Evolutionary conservation across 176 grass and related monocot genomes (phyloP).

Genomic region (Chloris gayana): DNA sequence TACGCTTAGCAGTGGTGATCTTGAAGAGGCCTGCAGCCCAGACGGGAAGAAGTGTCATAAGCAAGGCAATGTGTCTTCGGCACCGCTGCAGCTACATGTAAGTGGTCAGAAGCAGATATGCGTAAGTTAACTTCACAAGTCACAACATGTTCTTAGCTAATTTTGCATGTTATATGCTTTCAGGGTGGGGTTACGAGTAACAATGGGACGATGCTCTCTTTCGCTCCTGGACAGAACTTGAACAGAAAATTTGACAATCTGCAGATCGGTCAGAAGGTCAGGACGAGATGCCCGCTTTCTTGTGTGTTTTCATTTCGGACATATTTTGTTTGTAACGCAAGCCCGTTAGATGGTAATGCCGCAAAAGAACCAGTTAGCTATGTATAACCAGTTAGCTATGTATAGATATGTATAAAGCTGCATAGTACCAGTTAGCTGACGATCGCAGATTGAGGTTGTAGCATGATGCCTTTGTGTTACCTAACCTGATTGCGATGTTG

Average conservation of each 20-base stretch:
- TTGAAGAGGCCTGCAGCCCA: background rate
- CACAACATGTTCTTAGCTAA: background rate
- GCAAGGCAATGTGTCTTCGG: background rate
- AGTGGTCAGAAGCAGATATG: background rate
- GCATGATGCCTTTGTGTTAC: slow-evolving; percentile 1
- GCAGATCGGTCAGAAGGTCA: slow-evolving; percentile 42
- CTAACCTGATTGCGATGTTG: slow-evolving; percentile 16
- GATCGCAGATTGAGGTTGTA: slow-evolving; percentile 3
- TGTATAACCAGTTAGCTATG: slow-evolving; percentile 24
- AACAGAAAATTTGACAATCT: slow-evolving; percentile 13
- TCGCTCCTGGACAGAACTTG: slow-evolving; percentile 27
- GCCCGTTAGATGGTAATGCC: background rate
- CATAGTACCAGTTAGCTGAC: slow-evolving; percentile 31
- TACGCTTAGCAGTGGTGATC: background rate
- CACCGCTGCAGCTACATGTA: slow-evolving; percentile 25
- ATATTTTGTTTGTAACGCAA: slow-evolving; percentile 6
- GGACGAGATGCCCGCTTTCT: background rate
- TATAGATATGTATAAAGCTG: slow-evolving; percentile 5
- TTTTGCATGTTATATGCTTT: background rate
- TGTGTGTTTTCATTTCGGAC: slow-evolving; percentile 13
- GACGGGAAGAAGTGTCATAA: slow-evolving; percentile 20
- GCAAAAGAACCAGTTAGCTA: slow-evolving; percentile 1
- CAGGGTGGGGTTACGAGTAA: slow-evolving; percentile 29
- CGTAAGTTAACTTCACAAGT: background rate
- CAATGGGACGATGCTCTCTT: slow-evolving; percentile 43